phyloP scores from a whole-genome alignment of 2,329 filamentous ascomycete genomes.

The Diaporthe citri region DNA sequence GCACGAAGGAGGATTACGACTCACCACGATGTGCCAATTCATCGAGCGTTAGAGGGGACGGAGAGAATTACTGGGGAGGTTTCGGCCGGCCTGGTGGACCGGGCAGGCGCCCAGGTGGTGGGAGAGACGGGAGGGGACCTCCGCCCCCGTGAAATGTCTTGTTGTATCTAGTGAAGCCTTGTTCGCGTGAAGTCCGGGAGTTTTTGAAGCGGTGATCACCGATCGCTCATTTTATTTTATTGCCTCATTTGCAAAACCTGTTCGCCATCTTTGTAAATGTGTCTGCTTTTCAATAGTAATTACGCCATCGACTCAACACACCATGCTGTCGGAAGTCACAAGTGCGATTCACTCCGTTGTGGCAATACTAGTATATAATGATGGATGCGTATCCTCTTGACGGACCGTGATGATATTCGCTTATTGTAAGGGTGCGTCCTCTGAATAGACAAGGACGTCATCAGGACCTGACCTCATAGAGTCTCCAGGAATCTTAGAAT shows the following conservation, averaged over 20 bases:
- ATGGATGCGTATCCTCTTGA: not conserved
- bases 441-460: not conserved
- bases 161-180: not conserved
- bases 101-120: slow-evolving; percentile 2
- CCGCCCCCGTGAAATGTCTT: not conserved
- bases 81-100: slow-evolving; percentile 14
- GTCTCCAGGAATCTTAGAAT: not conserved
- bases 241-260: too few species aligned
- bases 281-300: too few species aligned
- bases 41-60: slow-evolving; percentile 17
- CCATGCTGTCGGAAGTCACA: not conserved
- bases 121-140: slow-evolving; percentile 15
- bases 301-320: too few species aligned
- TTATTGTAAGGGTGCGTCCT: too few species aligned
- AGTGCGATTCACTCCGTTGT: not conserved
- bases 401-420: not conserved
- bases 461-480: not conserved
- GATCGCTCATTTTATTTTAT: not conserved
- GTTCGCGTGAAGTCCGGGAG: not conserved
- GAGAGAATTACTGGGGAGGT: slow-evolving; percentile 41
- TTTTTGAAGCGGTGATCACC: slow-evolving; percentile 7
- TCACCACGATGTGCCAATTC: slow-evolving; percentile 41
- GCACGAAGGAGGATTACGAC: slow-evolving; percentile 40
- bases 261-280: too few species aligned
- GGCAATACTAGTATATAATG: not conserved